Base-by-base conservation (phyloP, 345 rosid species). In the Sisymbrium altissimum region DNA sequence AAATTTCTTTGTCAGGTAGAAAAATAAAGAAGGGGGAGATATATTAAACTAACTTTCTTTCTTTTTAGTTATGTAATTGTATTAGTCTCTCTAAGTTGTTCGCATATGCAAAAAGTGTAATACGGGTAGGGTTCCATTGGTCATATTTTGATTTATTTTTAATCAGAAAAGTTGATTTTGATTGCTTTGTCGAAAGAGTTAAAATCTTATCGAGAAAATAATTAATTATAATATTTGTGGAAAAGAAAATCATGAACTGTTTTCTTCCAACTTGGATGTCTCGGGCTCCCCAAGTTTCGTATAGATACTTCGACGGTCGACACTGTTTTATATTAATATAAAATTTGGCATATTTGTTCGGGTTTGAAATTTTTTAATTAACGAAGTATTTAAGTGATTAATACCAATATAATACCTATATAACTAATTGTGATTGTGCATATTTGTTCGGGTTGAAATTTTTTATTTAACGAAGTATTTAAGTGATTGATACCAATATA, bases 81-180 rank as follows among this genome's bases (percentile, higher is more conserved):
- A 67, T 50, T 21, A 62, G 8, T 65, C 67, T n/a, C 45, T 57
- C 48, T 46, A 65, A 77, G 76, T 77, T 71, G 72, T 65, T 77
- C 33, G 77, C 80, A 77, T 64, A 77, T 77, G 77, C 68, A 44
- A 77, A 77, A 77, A 77, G 76, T 71, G 76, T 77, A 38, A 56
- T 71, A 57, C 49, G 49, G 76, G 67, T 46, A 64, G 76, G 75
- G 75, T 55, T 64, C 71, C 66, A 71, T 77, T 70, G 67, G 76
- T 35, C 48, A 18, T 38, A 40, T 39, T 62, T 44, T 70, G 32
- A 53, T 40, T 11, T 30, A 38, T 29, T n/a, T 50, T 14, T 18
- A 18, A 45, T 46, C 60, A 30, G 39, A 64, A 76, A 76, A 70
- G 72, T 48, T 64, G 68, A 65, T 71, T 71, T 70, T 77, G 63